Evolutionary conservation across 1,284 basidiomycete genomes (phyloP), one percentile per base, ranked within the genome.

Genomic region (Puccinia hordei): DNA sequence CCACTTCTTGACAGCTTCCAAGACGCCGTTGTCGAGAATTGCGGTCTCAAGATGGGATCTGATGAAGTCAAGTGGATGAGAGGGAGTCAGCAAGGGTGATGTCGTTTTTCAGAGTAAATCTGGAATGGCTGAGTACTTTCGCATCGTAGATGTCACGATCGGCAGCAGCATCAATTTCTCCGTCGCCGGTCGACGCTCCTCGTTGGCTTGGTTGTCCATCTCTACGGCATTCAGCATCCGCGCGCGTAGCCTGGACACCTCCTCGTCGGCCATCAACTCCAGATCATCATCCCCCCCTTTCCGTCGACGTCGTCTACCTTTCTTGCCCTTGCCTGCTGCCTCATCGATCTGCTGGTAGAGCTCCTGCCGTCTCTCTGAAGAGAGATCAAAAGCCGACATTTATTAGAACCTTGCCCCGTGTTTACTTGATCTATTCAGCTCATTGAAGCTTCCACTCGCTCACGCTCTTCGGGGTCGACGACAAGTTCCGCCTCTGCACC

Each of bases 1-100:
- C 94, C 95, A 99, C 55, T 90, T 88, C 78, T 90, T 89, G 78
- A 99, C 94, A 3, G 92, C 94, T 83, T 95, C 93, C 38, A 99
- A 89, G 49, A 98, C 88, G 82, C 96, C 95, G 86, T 95, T 95
- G 87, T 99, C 97, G 81, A 95, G 90, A 84, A 98, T 97, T 2
- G 94, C 93, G 83, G 97, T 93, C 49, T 92, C 91, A 17, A 97
- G 89, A 2, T 93, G 91, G 38, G 90, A 90, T 86, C 92, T 69
- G n/a, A 10, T 19, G 15, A 53, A 13, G 8, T 44, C 41, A 33
- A 24, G 49, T 49, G 24, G 49, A 24, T 27, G 51, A 51, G 33
- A 33, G 30, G 3, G 9, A 51, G 33, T 63, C 41, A 19, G 24
- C 17, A 13, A 12, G 30, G 53, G 15, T 33, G 22, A 81, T 73